Evolutionary conservation across 2,329 filamentous ascomycete genomes (phyloP), one percentile per base, ranked within the genome.

Genomic region (Emmonsiellopsis sp.): DNA sequence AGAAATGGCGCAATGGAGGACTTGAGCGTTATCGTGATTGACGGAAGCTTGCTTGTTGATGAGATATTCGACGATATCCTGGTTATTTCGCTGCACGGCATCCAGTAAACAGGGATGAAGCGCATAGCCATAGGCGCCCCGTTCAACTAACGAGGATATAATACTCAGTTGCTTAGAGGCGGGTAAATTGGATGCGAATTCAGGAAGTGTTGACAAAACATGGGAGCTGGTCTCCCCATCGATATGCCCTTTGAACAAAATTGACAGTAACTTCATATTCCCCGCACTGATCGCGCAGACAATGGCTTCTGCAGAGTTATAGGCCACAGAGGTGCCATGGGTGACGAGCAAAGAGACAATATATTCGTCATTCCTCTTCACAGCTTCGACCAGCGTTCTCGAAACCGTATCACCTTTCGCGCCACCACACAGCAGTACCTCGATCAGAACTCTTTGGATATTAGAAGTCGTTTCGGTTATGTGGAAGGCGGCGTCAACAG

Each of bases 381-480:
- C 76, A 0, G 79, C 76, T 34, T 75, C 68, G 6, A 77, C 65
- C 0, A 83, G 67, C 0, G 76, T 78, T 32, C 69, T 65, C 0
- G 78, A 73, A 0, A 80, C 66, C 1, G 71, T 67, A 11, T 79
- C 74, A 1, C 81, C 81, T 10, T 72, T 68, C 1, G 80, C 80
- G 0, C 81, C 81, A 1, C 78, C 80, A 51, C 80, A 82, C 1
- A 85, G 70, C 1, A 85, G 62, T 2, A 81, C 67, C 61, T 84
- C 80, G 0, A 77, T 71, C 56, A 84, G 67, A 2, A 73, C 72
- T 42, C 79, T 65, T 59, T 79, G 81, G 34, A 76, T 73, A 32
- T 74, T 71, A 0, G 76, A 74, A 5, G 71, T 72, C 15, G 80
- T 70, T 2, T 73, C 72, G 1, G 73, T 62, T 48, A 77, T 73